Evolutionary conservation across 306 rosid genomes (phyloP), one percentile per base, ranked within the genome.

Genomic region (Begonia loranthoides): DNA sequence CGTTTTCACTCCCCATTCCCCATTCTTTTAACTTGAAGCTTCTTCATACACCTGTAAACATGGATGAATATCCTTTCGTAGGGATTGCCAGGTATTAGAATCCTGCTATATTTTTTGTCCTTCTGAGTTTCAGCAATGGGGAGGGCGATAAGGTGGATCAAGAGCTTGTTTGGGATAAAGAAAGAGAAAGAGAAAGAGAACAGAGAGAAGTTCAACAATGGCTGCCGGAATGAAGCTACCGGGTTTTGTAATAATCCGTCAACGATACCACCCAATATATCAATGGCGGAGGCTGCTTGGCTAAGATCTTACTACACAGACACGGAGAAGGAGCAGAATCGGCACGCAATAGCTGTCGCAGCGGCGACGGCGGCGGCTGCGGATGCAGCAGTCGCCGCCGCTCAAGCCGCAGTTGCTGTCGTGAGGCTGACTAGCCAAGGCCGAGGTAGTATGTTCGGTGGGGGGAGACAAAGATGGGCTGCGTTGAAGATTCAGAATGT

Each of bases 291-390:
- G 58, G 94, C 93, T 1, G 78, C 86, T 39, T 88, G 96, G 96
- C 61, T 88, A 4, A 80, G 76, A 28, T 73, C 93, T 0, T 70
- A 61, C 72, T 71, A 64, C 79, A 59, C 62, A 0, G 78, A 89
- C 63, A 69, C 87, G 51, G 94, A 76, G 63, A 61, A 70, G 45
- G 87, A 87, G 41, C 92, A 81, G 68, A 87, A 54, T 80, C 81
- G 81, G 76, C 96, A 88, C 5, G 96, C 96, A 7, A 74, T 84
- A 50, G 96, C 96, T 0, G 96, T 87, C 4, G 96, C 94, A 0
- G 93, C 93, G 0, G 94, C 94, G 36, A 81, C 96, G 0, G 88
- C 96, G 0, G 94, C 93, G 0, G 96, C 94, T 0, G 96, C 94
- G 0, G 93, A 88, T 34, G 94, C 94, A 0, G 96, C 96, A 0